Evolutionary conservation across 2,329 filamentous ascomycete genomes (phyloP), one percentile per base, ranked within the genome.

Genomic region (Zasmidium citrigriseum): DNA sequence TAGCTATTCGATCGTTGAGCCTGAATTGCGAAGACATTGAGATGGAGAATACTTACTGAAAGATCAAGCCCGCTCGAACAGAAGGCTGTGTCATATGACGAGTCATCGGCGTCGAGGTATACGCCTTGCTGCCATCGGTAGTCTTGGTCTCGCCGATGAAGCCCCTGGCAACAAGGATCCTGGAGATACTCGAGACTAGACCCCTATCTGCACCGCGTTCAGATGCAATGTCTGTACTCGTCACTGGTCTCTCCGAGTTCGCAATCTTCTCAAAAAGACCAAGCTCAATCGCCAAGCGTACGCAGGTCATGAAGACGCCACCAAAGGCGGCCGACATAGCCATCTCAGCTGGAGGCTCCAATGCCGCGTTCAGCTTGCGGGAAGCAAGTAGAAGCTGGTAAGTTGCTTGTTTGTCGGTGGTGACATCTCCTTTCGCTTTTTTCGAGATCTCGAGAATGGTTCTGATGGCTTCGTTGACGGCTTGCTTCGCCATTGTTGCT

Each of bases 271-370:
- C 58, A 16, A 60, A 56, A 2, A 60, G 34, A 12, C 45, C 27
- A 11, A 60, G 38, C 12, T 60, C 58, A 11, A 57, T 46, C 7
- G 44, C 53, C n/a, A 56, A n/a, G 10, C 54, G 29, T 22, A 56
- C 52, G 38, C 38, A 44, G 11, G 29, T 29, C 12, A 29, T 51
- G 16, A 46, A 34, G 16, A 27, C 22, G 1, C 24, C 29, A 22
- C 27, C 44, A 11, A 58, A 54, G 7, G 52, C 56, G 3, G 25
- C 23, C 21, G 12, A 27, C n/a, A 27, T 27, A n/a, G n/a, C 46
- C 16, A 23, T 49, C 23, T 49, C 21, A 29, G 16, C 23, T 5
- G 23, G 23, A 12, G 23, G 23, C 18, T 50, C 23, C 1, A 29
- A 24, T 2, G 47, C 47, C n/a, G 47, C 47, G n/a, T 24, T 50